phyloP scores from a whole-genome alignment of 768 basidiomycete genomes.

The Rhodotorula babjevae region DNA sequence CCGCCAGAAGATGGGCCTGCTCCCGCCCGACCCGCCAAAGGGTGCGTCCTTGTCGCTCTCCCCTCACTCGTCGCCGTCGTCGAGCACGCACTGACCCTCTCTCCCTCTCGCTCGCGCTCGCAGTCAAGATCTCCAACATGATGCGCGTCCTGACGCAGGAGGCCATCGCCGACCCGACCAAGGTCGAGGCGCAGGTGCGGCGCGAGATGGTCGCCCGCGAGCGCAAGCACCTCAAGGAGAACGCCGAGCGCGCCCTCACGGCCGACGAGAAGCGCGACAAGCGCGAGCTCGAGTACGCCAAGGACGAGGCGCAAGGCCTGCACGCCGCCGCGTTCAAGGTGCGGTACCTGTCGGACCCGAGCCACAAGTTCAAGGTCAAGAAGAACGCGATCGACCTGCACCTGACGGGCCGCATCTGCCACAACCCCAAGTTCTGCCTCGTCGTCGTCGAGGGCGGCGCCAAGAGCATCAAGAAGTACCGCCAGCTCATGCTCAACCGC shows the following conservation, averaged over 20 bases:
- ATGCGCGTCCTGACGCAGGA: conserved; percentile 98
- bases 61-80: conserved; percentile 2
- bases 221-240: conserved; percentile 87
- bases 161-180: conserved; percentile 93
- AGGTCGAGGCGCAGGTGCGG: conserved; percentile 90
- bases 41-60: conserved; percentile 51
- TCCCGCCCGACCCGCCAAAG: conserved; percentile 93
- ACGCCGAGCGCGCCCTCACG: conserved; percentile 82
- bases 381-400: conserved; percentile 91
- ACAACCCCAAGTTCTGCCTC: conserved; percentile 81
- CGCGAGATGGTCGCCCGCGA: conserved; percentile 87
- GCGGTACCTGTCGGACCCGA: conserved; percentile 78
- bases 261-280: conserved; percentile 86
- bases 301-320: conserved; percentile 81
- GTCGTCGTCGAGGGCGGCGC: conserved; percentile 88
- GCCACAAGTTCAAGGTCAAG: conserved; percentile 92
- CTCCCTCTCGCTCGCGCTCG: neutral
- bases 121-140: conserved; percentile 87
- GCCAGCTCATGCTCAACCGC: conserved; percentile 74
- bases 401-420: conserved; percentile 82
- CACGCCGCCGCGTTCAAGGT: conserved; percentile 88
- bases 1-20: conserved; percentile 87
- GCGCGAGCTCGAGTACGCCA: conserved; percentile 72
- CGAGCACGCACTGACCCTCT: neutral
- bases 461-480: conserved; percentile 81